phyloP scores from a whole-genome alignment of 306 rosid species.

The Glycine latifolia region DNA sequence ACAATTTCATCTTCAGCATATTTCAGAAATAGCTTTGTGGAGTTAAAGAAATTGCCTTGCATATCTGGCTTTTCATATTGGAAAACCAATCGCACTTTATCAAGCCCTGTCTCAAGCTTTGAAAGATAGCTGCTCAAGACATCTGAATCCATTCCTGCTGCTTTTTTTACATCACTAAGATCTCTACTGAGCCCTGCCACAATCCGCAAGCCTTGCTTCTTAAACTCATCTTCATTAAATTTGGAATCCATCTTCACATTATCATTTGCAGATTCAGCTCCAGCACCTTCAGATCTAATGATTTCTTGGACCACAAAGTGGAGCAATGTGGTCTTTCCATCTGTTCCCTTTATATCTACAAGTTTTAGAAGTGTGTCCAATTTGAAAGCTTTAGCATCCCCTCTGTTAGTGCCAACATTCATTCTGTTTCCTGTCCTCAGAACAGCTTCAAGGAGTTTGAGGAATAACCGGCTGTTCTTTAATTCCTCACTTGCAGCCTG shows the following conservation, averaged over 20 bases:
- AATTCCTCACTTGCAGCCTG: slow-evolving; percentile 95
- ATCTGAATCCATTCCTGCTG: slow-evolving; percentile 98
- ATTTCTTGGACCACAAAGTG: slow-evolving; percentile 99
- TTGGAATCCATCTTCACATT: slow-evolving; percentile 54
- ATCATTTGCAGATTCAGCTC: slow-evolving; percentile 64
- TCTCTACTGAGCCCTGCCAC: slow-evolving; percentile 94
- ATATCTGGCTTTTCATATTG: slow-evolving; percentile 73
- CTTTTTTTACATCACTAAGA: slow-evolving; percentile 81
- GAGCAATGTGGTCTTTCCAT: slow-evolving; percentile 94
- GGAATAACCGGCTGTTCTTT: slow-evolving; percentile 87
- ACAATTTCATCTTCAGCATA: slow-evolving; percentile 83
- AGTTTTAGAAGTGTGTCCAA: slow-evolving; percentile 92
- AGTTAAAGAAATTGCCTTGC: slow-evolving; percentile 75
- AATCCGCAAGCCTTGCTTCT: slow-evolving; percentile 86
- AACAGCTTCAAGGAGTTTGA: slow-evolving; percentile 97
- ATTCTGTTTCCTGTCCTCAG: slow-evolving; percentile 98
- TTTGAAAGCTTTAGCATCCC: slow-evolving; percentile 95
- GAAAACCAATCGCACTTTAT: slow-evolving; percentile 77
- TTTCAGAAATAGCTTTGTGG: slow-evolving; percentile 77
- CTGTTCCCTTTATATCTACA: slow-evolving; percentile 94
- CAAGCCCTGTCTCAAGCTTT: slow-evolving; percentile 95
- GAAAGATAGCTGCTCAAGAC: slow-evolving; percentile 86
- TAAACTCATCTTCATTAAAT: slow-evolving; percentile 73
- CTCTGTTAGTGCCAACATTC: slow-evolving; percentile 97
- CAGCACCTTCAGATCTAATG: slow-evolving; percentile 83